Evolutionary conservation across 2,329 filamentous ascomycete genomes (phyloP), one percentile per base, ranked within the genome.

Genomic region (Taxawa tesnikishii): DNA sequence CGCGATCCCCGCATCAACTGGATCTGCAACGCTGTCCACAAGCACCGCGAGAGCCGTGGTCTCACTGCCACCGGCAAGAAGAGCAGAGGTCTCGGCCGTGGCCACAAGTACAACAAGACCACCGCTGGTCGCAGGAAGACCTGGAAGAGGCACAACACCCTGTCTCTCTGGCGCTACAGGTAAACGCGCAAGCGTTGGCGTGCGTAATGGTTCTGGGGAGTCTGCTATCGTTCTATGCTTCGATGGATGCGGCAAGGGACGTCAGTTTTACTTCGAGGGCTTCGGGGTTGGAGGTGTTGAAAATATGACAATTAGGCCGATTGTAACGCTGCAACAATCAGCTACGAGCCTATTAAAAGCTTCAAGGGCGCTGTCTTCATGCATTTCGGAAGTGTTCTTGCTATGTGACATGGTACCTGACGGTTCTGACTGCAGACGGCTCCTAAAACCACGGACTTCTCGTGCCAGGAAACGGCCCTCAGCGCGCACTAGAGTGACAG

Each of bases 1-100:
- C 83, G 82, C 61, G 90, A 98, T 67, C 73, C 90, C 58, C 87
- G 90, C 69, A 96, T 98, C 83, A 98, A 94, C 83, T 98, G 90
- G 90, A 98, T 98, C 75, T 84, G 88, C 71, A 92, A 92, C 72
- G 82, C 90, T 53, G 92, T 98, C 58, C 90, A 98, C 84, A 98
- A 98, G 87, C 90, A 96, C 79, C 90, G 90, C 72, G 90, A 98
- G 76, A 69, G 75, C 56, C 87, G 90, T 66, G 92, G 90, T 58
- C 84, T 98, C 54, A 98, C 90, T 53, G 79, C 88, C 57, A 96
- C 88, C 50, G 90, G 90, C 79, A 98, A 98, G 87, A 92, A 92
- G 74, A 94, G 84, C 58, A 85, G 90, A 67, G 90, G 92, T 70
- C 81, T 98, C 71, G 90, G 90, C 80, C 94, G 94, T 79, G 90